Evolutionary conservation across 108 stramenopile genomes (phyloP), one percentile per base, ranked within the genome.

Genomic region (Nannochloropsis oceanica): DNA sequence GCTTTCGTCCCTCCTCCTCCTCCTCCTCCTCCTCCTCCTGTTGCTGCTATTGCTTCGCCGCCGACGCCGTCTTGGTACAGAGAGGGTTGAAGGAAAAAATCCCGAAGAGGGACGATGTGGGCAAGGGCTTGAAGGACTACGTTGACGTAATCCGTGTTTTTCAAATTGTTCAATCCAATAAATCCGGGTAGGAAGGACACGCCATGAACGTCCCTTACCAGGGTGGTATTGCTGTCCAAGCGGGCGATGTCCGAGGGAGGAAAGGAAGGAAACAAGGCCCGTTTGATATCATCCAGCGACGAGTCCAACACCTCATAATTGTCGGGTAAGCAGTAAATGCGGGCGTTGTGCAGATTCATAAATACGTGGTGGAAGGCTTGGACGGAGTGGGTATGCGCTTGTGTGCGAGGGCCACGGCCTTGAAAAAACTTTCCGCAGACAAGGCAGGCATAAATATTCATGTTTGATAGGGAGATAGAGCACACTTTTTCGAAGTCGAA

Each of bases 401-500:
- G 98, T 13, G 97, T 99, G 26, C 91, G 92, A 34, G 84, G 87
- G 50, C 98, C 96, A 42, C 93, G 82, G 12, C 99, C 99, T 14
- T 96, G 95, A 88, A 98, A 97, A 92, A 93, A 98, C 83, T 96
- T 96, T 79, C 99, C 99, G 88, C 99, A 99, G 12, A 97, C 95
- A 34, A 99, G 93, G 90, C 99, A 99, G 0, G 90, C 94, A 85
- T 98, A 99, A 24, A 99, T 95, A 90, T 98, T 96, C 11, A 94
- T 91, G 34, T 95, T 95, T 22, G 94, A 92, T 79, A 98, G 89
- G 18, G 97, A 93, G 12, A 96, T 92, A 83, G 95, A 95, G 91
- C 99, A 93, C 1, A 92, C 81, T 96, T 85, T 94, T 85, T 96
- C 95, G 83, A 96, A 96, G 88, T 98, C 97, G 87, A 98, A 99